Evolutionary conservation across 306 rosid genomes (phyloP).

Genomic region (Vicia faba): DNA sequence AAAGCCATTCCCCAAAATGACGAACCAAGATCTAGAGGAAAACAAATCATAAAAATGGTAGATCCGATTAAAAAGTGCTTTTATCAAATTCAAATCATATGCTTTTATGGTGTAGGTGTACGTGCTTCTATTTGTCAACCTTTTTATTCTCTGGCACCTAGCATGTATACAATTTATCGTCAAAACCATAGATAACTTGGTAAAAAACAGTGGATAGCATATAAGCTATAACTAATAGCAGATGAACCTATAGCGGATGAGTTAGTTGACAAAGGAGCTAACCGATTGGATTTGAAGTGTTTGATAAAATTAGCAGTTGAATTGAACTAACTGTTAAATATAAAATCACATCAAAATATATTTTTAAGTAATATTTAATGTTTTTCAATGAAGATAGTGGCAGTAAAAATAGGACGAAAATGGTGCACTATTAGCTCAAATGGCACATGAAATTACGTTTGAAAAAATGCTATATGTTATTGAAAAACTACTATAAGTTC

Average conservation of each 20-base stretch:
- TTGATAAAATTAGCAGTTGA: not conserved
- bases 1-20: constrained; percentile 98
- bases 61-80: constrained; percentile 31
- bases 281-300: not conserved
- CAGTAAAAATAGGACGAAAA: not conserved
- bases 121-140: not conserved
- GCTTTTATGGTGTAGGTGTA: not conserved
- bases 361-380: not conserved
- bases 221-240: not conserved
- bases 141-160: not conserved
- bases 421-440: not conserved
- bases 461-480: not conserved
- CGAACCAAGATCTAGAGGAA: constrained; percentile 82
- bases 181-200: constrained; percentile 18
- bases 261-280: not conserved
- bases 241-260: not conserved
- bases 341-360: not conserved
- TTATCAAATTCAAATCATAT: constrained; percentile 30
- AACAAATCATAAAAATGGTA: constrained; percentile 36
- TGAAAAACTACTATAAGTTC: not conserved
- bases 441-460: not conserved
- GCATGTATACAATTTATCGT: constrained; percentile 21
- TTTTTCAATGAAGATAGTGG: not conserved
- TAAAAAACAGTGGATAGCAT: no score
- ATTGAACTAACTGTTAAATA: not conserved